A percentile compares a stretch with the other conserved stretches of the same genome.
These are phyloP conservation scores for Vicia faba DNA, from an alignment of 306 rosid species.

Conservation along the genomic window DNA sequence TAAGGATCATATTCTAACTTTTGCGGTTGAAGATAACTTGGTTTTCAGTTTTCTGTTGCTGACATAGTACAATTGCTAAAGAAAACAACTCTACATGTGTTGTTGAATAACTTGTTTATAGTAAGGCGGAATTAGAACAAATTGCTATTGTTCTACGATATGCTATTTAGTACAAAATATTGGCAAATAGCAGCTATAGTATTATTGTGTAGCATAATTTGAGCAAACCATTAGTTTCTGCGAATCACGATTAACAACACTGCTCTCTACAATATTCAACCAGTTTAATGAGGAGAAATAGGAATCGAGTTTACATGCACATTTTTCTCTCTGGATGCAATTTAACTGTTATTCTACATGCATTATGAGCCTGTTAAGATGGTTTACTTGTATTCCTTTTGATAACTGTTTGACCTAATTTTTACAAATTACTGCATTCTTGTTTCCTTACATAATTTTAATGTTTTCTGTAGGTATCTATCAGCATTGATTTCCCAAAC, in stretches of 20 bases:
- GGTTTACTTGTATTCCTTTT: conserved; percentile 33
- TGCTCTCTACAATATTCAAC: not conserved
- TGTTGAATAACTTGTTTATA: too few relatives aligned
- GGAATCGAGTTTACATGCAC: not conserved
- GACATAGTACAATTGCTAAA: too few relatives aligned
- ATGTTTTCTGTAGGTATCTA: conserved; percentile 61
- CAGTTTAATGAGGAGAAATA: conserved; percentile 35
- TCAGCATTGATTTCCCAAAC: conserved; percentile 92
- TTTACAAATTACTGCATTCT: conserved; percentile 17
- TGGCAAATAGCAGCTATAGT: too few relatives aligned
- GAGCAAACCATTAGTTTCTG: not conserved
- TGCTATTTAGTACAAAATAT: too few relatives aligned
- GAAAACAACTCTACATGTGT: too few relatives aligned
- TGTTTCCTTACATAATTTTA: conserved; percentile 23
- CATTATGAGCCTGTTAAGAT: conserved; percentile 12
- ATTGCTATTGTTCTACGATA: too few relatives aligned
- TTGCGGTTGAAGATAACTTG: too few relatives aligned
- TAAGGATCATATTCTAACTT: conserved; percentile 26
- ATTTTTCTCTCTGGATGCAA: conserved; percentile 21
- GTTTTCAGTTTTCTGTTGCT: too few relatives aligned
- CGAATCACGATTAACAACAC: not conserved
- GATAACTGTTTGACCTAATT: conserved; percentile 21
- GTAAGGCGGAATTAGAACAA: too few relatives aligned
- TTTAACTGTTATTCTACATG: conserved; percentile 18
- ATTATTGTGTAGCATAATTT: too few relatives aligned